A percentile compares a stretch with the other conserved stretches of the same genome.
Evolutionary conservation across 306 rosid species (phyloP).

Genomic region (Datisca glomerata): DNA sequence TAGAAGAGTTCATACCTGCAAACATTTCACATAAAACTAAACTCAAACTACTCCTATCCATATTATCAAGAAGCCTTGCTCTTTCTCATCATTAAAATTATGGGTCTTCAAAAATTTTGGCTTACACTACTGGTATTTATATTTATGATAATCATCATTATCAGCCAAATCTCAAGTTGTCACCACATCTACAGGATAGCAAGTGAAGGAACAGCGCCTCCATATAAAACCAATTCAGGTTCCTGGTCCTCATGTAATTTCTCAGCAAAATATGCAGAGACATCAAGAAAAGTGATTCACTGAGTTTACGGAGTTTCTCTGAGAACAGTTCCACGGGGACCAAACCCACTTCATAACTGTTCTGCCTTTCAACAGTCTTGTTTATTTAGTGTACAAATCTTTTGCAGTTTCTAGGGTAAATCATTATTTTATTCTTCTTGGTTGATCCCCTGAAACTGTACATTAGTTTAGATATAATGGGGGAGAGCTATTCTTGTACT

Average conservation of each 20-base stretch:
- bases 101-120: constrained; percentile 43
- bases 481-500: background rate
- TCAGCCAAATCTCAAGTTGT: constrained; percentile 38
- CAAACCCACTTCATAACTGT: constrained; percentile 87
- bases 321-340: constrained; percentile 63
- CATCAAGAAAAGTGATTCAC: constrained; percentile 12
- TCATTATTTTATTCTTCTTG: constrained; percentile 9
- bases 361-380: constrained; percentile 19
- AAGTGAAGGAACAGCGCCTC: constrained; percentile 28
- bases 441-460: background rate
- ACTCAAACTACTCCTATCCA: no score
- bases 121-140: no score
- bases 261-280: constrained; percentile 24
- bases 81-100: constrained; percentile 4
- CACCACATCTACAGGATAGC: constrained; percentile 23
- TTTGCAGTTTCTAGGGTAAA: constrained; percentile 27
- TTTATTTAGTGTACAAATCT: constrained; percentile 16
- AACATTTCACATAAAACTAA: no score
- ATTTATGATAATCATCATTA: constrained; percentile 37
- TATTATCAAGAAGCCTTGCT: no score
- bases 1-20: no score
- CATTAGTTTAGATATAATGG: background rate
- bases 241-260: constrained; percentile 33
- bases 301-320: constrained; percentile 39
- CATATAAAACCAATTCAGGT: constrained; percentile 12